Conservation (phyloP, 305 asterid species). For the Coffea humblotiana region DNA sequence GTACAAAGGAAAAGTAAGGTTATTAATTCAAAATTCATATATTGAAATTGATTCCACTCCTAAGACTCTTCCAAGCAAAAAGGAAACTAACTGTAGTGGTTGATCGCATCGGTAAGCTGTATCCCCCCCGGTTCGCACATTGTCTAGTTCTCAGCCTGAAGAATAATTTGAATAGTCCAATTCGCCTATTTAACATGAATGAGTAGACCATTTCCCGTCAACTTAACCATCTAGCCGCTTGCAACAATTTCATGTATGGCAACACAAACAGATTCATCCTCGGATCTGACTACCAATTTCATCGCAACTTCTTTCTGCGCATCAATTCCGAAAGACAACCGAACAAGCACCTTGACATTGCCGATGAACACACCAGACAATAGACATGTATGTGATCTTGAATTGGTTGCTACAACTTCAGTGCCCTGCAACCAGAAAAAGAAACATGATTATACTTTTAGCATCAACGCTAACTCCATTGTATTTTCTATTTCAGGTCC, state of each 20-base stretch:
- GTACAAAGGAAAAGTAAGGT: not conserved
- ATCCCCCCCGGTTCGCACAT: not conserved
- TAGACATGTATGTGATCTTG: slow-evolving; percentile 84
- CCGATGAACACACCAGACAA: slow-evolving; percentile 88
- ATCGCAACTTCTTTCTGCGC: slow-evolving; percentile 82
- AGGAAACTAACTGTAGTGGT: slow-evolving; percentile 1
- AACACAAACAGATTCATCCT: slow-evolving; percentile 71
- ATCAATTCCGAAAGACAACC: slow-evolving; percentile 77
- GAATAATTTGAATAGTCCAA: slow-evolving; percentile 4
- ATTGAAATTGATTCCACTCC: not conserved
- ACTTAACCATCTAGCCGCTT: slow-evolving; percentile 52
- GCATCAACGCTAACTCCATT: not conserved
- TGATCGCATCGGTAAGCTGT: slow-evolving; percentile 14
- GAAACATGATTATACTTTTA: slow-evolving; percentile 10
- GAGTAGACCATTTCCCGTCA: slow-evolving; percentile 12
- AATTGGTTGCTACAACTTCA: slow-evolving; percentile 69
- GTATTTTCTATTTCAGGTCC: not conserved
- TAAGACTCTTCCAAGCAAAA: not conserved
- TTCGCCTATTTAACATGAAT: slow-evolving; percentile 11
- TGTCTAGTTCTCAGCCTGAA: not conserved
- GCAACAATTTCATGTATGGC: slow-evolving; percentile 88
- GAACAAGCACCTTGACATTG: slow-evolving; percentile 75
- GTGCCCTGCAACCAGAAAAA: slow-evolving; percentile 54
- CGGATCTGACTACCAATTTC: slow-evolving; percentile 89
- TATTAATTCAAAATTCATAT: slow-evolving; percentile 1